These are phyloP conservation scores for Scutellaria galericulata DNA, from an alignment of 257 asterid genomes.

Conservation along the genomic window DNA sequence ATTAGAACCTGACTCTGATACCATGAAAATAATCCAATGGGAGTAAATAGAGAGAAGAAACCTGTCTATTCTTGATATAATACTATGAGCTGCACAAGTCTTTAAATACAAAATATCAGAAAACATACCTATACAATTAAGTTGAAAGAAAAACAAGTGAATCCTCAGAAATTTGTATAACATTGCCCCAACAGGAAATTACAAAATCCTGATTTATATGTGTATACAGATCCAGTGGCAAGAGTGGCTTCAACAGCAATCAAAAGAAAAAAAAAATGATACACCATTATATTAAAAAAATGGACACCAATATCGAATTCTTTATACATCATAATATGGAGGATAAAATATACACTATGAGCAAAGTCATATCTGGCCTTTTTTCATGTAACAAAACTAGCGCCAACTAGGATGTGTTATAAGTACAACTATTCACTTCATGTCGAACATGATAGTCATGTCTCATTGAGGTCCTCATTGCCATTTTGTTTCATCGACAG, in stretches of 20 bases:
- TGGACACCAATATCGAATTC: constrained; percentile 13
- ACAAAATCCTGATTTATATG: constrained; percentile 34
- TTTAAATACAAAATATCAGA: too few species aligned
- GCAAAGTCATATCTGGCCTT: constrained; percentile 28
- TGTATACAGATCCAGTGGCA: constrained; percentile 34
- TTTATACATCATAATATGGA: constrained; percentile 28
- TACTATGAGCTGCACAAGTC: background rate
- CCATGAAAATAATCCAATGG: too few species aligned
- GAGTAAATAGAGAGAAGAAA: too few species aligned
- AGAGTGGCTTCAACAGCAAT: constrained; percentile 22
- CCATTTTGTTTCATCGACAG: constrained; percentile 26
- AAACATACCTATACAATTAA: background rate
- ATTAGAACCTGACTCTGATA: too few species aligned
- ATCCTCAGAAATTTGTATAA: constrained; percentile 34
- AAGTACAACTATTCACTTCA: constrained; percentile 26
- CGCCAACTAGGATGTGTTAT: constrained; percentile 36
- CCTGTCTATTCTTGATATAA: too few species aligned
- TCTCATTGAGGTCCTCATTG: constrained; percentile 4
- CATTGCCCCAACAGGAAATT: constrained; percentile 30
- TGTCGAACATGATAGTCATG: constrained; percentile 22
- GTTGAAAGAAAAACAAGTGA: constrained; percentile 1
- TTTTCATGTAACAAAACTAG: constrained; percentile 36
- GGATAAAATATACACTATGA: constrained; percentile 38
- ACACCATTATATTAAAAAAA: constrained; percentile 17
- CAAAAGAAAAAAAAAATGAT: constrained; percentile 20